phyloP scores from a whole-genome alignment of 192 early-diverging fungal species.

The Podochytrium sp. region DNA sequence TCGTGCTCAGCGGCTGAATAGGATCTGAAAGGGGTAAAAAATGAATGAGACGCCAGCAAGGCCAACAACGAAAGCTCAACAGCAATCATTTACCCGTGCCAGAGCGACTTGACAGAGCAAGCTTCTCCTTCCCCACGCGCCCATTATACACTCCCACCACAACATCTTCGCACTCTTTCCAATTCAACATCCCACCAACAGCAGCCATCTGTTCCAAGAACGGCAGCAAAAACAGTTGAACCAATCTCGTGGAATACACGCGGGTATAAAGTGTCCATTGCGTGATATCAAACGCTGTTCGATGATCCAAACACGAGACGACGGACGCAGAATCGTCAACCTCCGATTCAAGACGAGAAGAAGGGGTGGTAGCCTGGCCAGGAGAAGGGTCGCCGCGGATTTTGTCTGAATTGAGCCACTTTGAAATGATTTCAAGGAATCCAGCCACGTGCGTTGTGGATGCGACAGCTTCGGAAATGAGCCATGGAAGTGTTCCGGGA shows the following conservation, averaged over 20 bases:
- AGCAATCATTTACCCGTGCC: background rate
- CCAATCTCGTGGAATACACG: background rate
- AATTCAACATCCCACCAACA: slow-evolving; percentile 7
- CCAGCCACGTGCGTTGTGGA: background rate
- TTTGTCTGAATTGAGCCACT: background rate
- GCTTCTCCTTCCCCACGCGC: slow-evolving; percentile 5
- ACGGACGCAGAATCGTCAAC: background rate
- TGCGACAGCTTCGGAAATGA: background rate
- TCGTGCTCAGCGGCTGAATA: background rate
- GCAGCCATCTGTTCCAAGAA: slow-evolving; percentile 21
- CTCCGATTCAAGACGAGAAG: background rate
- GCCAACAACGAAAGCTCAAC: background rate
- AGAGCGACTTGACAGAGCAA: background rate
- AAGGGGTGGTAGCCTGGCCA: no score
- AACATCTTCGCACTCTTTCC: slow-evolving; percentile 9
- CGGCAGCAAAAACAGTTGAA: slow-evolving; percentile 15
- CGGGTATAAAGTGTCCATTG: slow-evolving; percentile 11
- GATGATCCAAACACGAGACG: background rate
- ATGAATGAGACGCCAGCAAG: no score
- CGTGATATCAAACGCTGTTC: background rate
- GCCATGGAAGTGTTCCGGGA: background rate
- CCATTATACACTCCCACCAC: slow-evolving; percentile 22
- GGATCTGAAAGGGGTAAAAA: no score
- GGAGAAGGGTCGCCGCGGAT: no score
- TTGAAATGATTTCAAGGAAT: background rate